Evolutionary conservation across 2,329 filamentous ascomycete genomes (phyloP).

Genomic region (Chaetomiaceae sp.): DNA sequence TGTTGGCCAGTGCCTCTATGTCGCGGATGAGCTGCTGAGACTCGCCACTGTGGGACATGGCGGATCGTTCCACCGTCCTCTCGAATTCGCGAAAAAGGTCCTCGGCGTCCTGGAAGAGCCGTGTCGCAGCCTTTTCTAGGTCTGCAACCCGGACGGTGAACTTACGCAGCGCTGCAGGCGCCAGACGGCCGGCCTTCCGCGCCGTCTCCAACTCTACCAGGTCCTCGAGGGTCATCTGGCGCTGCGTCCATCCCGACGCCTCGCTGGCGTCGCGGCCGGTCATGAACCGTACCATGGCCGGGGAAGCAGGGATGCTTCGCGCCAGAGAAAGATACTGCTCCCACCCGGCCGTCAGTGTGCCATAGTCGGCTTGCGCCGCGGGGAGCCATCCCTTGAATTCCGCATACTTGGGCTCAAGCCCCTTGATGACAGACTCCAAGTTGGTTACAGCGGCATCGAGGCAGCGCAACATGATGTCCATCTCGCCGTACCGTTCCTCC

Average conservation of each 20-base stretch:
- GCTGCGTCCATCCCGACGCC: conserved; percentile 37
- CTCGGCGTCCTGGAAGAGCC: conserved; percentile 57
- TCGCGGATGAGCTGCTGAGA: conserved; percentile 68
- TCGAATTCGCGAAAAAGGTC: conserved; percentile 58
- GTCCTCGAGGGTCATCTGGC: conserved; percentile 60
- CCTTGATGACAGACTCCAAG: conserved; percentile 66
- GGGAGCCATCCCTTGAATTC: conserved; percentile 65
- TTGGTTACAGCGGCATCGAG: conserved; percentile 83
- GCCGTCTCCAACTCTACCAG: conserved; percentile 70
- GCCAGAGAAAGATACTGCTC: conserved; percentile 63
- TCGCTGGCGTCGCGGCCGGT: conserved; percentile 40
- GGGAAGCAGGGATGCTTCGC: conserved; percentile 56
- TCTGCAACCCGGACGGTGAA: conserved; percentile 56
- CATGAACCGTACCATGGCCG: conserved; percentile 61
- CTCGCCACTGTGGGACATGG: conserved; percentile 55
- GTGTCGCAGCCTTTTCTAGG: conserved; percentile 53
- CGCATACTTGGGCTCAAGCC: conserved; percentile 64
- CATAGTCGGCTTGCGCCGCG: conserved; percentile 61
- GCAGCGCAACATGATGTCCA: conserved; percentile 70
- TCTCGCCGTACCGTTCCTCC: conserved; percentile 63
- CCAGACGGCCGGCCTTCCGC: conserved; percentile 63
- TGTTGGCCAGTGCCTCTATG: conserved; percentile 77
- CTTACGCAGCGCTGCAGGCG: conserved; percentile 50
- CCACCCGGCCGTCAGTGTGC: conserved; percentile 57
- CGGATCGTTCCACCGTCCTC: conserved; percentile 48